Base-by-base conservation (phyloP, 495 filamentous ascomycete genomes). In the Hypoxylon fragiforme region DNA sequence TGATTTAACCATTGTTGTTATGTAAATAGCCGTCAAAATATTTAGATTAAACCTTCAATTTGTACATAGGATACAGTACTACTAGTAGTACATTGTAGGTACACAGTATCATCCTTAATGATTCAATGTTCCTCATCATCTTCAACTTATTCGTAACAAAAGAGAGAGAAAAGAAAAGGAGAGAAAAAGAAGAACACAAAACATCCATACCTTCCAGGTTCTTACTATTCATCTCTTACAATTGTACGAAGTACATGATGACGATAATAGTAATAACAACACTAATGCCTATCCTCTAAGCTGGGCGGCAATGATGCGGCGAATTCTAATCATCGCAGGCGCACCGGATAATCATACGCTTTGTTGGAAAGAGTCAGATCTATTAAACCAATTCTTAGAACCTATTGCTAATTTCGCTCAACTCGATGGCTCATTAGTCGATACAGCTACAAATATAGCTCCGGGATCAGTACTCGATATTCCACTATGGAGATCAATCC, bases 271-370 rank as follows among this genome's bases (percentile, higher is more conserved):
- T 28, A 28, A 9, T 28, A 28, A 9, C 9, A 28, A 9, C 9
- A 28, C 4, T 28, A 28, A 28, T 28, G 24, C 24, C 9, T 9
- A 28, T 11, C 12, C 20, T 32, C 2, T 28, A 2, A 19, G 13
- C 31, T 39, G 36, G 31, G 24, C 57, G 44, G 51, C 37, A 26
- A 83, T 82, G 81, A 57, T 75, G 44, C 50, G 37, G 50, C 79
- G 75, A 52, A 58, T 77, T 32, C 69, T 85, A 39, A 81, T 89
- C 43, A 73, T 88, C 31, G 68, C 81, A 50, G 87, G 87, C 5
- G 84, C 86, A 13, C 87, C 87, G 19, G 74, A 81, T 18, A 57
- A 62, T 14, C 59, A 55, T 30, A 71, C 69, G 21, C 72, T 91
- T 9, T 60, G 77, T 20, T 90, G 86, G 86, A 66, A 74, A 26